Base-by-base conservation (phyloP, 1,284 basidiomycete genomes). In the Ustilago sp. region DNA sequence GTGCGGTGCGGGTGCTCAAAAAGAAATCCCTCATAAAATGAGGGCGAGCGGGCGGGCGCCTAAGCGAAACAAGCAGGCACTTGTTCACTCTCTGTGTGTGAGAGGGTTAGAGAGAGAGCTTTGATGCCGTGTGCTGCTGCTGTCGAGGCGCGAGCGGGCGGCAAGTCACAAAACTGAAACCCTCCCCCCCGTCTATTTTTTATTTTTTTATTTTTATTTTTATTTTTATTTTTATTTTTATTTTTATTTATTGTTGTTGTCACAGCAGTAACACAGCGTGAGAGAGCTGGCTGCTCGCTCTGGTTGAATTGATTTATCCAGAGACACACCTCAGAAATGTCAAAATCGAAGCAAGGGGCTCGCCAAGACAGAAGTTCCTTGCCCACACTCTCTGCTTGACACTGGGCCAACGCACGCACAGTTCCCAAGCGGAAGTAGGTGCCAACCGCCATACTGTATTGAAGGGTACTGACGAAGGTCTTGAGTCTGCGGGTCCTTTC, bases 341-440 rank as follows among this genome's bases (percentile, higher is more conserved):
- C 50, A 32, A 36, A 53, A 38, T 53, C 51, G 51, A 53, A 53
- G 53, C 53, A 55, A 55, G 53, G 53, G 13, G 53, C n/a, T 50
- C 48, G 48, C 31, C 48, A 32, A 50, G 48, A 31, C 28, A 50
- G 15, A 31, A 28, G 31, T 50, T 17, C 15, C 48, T 50, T 28
- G 4, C 48, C 31, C 28, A 4, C 11, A 2, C 48, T 50, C 31
- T 23, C 48, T 50, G 19, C 19, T 8, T 15, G 15, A 39, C 53
- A 36, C 36, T 55, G 38, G 31, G 53, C 53, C 23, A 38, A 39
- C 35, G 53, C 53, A 55, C 53, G 41, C 36, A 38, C 38, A 19
- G 41, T 31, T 39, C 31, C 35, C 53, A n/a, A 19, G 19, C 36
- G 19, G 35, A 36, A 38, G 53, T 36, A 55, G 36, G 38, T 19